phyloP scores from a whole-genome alignment of 768 basidiomycete genomes.

The Suillus lakei region DNA sequence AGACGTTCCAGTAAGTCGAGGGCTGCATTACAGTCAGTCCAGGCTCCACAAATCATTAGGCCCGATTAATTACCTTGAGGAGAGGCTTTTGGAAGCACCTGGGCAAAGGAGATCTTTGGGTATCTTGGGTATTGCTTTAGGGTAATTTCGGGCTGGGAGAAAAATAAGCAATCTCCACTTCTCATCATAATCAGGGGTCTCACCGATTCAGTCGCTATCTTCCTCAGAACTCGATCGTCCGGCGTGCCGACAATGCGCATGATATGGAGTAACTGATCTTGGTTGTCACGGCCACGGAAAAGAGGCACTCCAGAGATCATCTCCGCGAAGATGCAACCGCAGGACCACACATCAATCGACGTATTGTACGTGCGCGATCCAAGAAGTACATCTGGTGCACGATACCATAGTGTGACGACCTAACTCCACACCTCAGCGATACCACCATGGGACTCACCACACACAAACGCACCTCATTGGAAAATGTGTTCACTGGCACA shows the following conservation, averaged over 20 bases:
- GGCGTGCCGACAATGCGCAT: slow-evolving; percentile 98
- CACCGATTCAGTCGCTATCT: slow-evolving; percentile 91
- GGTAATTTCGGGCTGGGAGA: slow-evolving; percentile 74
- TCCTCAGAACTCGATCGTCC: slow-evolving; percentile 82
- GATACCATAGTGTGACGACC: slow-evolving; percentile 99
- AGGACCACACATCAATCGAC: slow-evolving; percentile 98
- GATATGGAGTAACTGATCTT: slow-evolving; percentile 97
- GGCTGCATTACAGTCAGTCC: slow-evolving; percentile 45
- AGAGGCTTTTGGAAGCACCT: slow-evolving; percentile 85
- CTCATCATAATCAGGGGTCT: slow-evolving; percentile 27
- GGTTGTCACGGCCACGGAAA: slow-evolving; percentile 95
- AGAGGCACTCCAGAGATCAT: slow-evolving; percentile 98
- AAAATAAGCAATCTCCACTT: slow-evolving; percentile 15
- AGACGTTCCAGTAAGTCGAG: slow-evolving; percentile 93
- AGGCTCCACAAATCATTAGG: slow-evolving; percentile 6
- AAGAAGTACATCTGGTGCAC: slow-evolving; percentile 96
- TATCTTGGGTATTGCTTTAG: slow-evolving; percentile 88
- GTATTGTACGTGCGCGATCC: slow-evolving; percentile 98
- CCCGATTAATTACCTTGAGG: slow-evolving; percentile 62
- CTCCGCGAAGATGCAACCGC: slow-evolving; percentile 98
- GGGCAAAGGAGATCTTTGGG: slow-evolving; percentile 79
- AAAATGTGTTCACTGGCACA: slow-evolving; percentile 98
- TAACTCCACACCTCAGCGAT: slow-evolving; percentile 32
- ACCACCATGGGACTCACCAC: neutral
- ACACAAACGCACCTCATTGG: slow-evolving; percentile 74